These are phyloP conservation scores for Eragrostis tef DNA, from an alignment of 202 grass and related monocot species.

Conservation along the genomic window DNA sequence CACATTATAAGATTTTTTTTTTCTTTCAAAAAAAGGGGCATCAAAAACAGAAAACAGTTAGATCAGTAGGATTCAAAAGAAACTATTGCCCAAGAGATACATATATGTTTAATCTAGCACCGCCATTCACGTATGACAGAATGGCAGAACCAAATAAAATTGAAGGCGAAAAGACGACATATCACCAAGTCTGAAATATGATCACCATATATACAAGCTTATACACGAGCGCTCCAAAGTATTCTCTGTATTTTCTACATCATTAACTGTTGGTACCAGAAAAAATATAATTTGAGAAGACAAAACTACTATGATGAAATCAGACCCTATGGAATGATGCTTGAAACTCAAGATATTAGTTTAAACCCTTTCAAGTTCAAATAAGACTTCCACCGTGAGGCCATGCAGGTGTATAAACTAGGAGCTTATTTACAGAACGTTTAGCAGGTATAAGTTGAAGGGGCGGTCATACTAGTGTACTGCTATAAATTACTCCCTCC, in stretches of 20 bases:
- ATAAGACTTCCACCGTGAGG: slow-evolving; percentile 14
- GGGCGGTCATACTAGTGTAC: background rate
- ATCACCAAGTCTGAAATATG: background rate
- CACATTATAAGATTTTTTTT: background rate
- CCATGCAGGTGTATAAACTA: background rate
- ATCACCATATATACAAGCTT: background rate
- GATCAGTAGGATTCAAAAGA: slow-evolving; percentile 6
- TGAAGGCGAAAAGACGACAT: slow-evolving; percentile 12
- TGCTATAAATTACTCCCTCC: background rate
- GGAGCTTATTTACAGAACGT: background rate
- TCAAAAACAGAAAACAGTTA: background rate
- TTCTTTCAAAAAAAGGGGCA: background rate
- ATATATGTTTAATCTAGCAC: slow-evolving; percentile 5
- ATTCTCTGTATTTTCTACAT: background rate
- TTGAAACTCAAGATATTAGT: slow-evolving; percentile 20
- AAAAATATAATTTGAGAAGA: background rate
- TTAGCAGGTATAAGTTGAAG: background rate
- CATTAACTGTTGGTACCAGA: too few species aligned
- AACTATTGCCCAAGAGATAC: background rate
- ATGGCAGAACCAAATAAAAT: background rate
- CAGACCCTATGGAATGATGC: background rate
- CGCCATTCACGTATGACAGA: slow-evolving; percentile 3
- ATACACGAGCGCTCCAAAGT: slow-evolving; percentile 7
- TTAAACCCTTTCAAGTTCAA: background rate
- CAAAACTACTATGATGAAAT: slow-evolving; percentile 7